Conservation (phyloP, 495 filamentous ascomycete species). For the Podospora bellae-mahoneyi region DNA sequence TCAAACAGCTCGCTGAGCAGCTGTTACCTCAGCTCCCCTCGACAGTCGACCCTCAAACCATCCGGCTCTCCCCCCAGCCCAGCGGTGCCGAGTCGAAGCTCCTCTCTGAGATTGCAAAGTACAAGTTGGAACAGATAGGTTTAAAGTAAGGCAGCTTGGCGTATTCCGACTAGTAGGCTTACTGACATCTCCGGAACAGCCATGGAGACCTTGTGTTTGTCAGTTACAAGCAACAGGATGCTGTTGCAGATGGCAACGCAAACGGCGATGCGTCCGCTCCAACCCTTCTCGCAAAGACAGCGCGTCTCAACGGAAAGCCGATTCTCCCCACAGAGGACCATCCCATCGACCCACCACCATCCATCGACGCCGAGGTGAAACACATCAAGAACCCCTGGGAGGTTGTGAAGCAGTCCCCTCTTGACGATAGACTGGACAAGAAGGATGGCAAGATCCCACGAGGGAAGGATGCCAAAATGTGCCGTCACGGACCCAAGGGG, state of each 20-base stretch:
- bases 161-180: neutral
- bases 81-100: slow-evolving; percentile 69
- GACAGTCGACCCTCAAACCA: slow-evolving; percentile 67
- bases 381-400: slow-evolving; percentile 92
- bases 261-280: slow-evolving; percentile 40
- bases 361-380: slow-evolving; percentile 55
- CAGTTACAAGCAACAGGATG: slow-evolving; percentile 59
- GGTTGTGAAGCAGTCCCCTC: slow-evolving; percentile 73
- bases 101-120: slow-evolving; percentile 61
- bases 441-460: slow-evolving; percentile 90
- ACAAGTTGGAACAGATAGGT: slow-evolving; percentile 66
- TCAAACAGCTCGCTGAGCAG: slow-evolving; percentile 51
- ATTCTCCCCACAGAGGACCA: slow-evolving; percentile 65
- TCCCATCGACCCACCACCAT: slow-evolving; percentile 54
- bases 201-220: slow-evolving; percentile 90
- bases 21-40: slow-evolving; percentile 45
- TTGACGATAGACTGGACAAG: slow-evolving; percentile 84
- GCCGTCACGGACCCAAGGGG: slow-evolving; percentile 89
- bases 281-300: slow-evolving; percentile 44
- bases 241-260: slow-evolving; percentile 28
- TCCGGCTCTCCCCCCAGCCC: slow-evolving; percentile 77
- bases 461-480: slow-evolving; percentile 76
- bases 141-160: slow-evolving; percentile 54
- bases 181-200: slow-evolving; percentile 42
- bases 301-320: slow-evolving; percentile 73